Conservation (phyloP, 257 asterid species). For the Scutellaria galericulata region DNA sequence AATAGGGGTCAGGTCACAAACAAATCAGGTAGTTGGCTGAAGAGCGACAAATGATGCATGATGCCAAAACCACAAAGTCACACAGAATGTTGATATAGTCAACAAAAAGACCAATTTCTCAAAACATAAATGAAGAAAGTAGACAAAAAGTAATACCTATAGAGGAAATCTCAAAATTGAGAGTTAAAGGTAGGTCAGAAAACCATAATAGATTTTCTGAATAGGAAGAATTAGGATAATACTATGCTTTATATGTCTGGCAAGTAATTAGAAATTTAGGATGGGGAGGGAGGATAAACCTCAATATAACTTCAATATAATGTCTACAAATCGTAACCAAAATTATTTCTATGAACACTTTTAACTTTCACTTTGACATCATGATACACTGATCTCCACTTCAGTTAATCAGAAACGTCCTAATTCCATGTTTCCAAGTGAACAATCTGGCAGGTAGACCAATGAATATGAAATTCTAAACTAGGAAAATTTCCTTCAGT, state of each 20-base stretch:
- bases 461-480: too few relatives aligned
- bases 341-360: too few relatives aligned
- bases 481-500: too few relatives aligned
- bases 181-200: not conserved
- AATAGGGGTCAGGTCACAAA: not conserved
- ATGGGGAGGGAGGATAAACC: too few relatives aligned
- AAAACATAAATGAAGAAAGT: not conserved
- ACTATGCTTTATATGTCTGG: too few relatives aligned
- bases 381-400: not conserved
- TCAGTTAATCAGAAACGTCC: not conserved
- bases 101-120: not conserved
- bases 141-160: not conserved
- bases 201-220: not conserved
- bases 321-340: not conserved
- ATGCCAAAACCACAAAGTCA: not conserved
- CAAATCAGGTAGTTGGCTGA: constrained; percentile 1
- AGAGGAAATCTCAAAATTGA: not conserved
- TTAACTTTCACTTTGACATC: not conserved
- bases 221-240: not conserved
- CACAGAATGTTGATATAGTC: not conserved
- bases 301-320: not conserved
- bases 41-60: not conserved
- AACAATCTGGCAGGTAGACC: not conserved
- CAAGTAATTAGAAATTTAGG: too few relatives aligned
- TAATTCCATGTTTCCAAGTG: not conserved